Evolutionary conservation across 352 stramenopile genomes (phyloP), one percentile per base, ranked within the genome.

Genomic region (Globisporangium radiosum): DNA sequence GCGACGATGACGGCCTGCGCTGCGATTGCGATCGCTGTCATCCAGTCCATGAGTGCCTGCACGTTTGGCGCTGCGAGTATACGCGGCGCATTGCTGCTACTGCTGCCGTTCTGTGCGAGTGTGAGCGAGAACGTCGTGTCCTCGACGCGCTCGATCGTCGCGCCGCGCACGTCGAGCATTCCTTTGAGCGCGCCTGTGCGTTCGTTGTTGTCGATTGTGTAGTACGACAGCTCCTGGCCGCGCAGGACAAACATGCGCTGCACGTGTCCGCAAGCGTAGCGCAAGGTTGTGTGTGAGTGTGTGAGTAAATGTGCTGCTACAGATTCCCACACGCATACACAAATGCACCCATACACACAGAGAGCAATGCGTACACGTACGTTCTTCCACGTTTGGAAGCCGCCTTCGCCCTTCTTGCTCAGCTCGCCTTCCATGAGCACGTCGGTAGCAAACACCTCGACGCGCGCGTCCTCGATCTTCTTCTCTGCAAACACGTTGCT

Each of bases 241-340:
- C 80, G 80, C 38, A 90, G 60, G 50, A 88, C 77, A 53, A 90
- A 88, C 56, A 88, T 79, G 47, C 80, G 75, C 80, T 90, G 57
- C 4, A 39, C 25, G 25, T 33, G 25, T 33, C 25, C 25, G 25
- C 25, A 33, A 33, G 25, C 25, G 25, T 3, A 33, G 25, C 3
- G 13, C 7, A 38, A 11, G n/a, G 4, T 38, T 39, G 47, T 37
- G 8, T 7, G 8, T 17, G 25, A 33, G 25, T 33, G 8, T 7
- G 8, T 17, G 25, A 33, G 25, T 33, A 2, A 25, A 36, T 40
- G 42, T 15, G 47, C 17, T 11, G 15, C 14, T 33, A 33, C 40
- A 36, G 51, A 42, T 33, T 3, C 25, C 25, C 25, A 33, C 25
- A 33, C 25, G 25, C 25, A 33, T 33, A 33, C 25, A 33, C 25